Conservation (phyloP, 225 moss, liverwort and hornwort species). For the Anthoceros angustus region DNA sequence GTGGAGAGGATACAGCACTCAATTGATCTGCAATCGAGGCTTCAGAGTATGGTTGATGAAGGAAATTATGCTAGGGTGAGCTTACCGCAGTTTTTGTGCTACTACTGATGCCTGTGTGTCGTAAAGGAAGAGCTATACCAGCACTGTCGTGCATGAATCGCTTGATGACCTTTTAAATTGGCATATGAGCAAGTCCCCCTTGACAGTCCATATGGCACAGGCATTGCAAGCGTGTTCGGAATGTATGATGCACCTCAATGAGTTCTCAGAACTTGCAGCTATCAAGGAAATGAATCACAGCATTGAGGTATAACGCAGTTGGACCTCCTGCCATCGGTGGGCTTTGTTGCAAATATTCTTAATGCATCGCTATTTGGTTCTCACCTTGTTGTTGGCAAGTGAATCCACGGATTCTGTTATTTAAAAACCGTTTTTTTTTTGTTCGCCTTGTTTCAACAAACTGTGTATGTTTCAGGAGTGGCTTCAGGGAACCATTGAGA, state of each 20-base stretch:
- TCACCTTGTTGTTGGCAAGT: background rate
- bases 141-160: too few species aligned
- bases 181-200: too few species aligned
- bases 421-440: background rate
- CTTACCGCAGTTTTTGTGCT: background rate
- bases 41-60: conserved; percentile 45
- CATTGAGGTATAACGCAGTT: conserved; percentile 43
- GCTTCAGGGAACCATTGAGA: conserved; percentile 71
- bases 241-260: conserved; percentile 52
- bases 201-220: conserved; percentile 17
- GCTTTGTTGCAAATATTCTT: background rate
- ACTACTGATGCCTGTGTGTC: background rate
- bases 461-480: conserved; percentile 46
- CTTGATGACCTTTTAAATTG: too few species aligned
- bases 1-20: conserved; percentile 75
- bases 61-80: conserved; percentile 68
- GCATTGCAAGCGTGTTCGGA: conserved; percentile 66
- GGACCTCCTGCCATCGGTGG: background rate
- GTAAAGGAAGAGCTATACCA: background rate
- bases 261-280: conserved; percentile 52
- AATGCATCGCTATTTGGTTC: background rate
- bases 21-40: conserved; percentile 66
- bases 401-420: background rate
- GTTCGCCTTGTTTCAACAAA: background rate
- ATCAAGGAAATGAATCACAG: conserved; percentile 58